A percentile compares a stretch with the other conserved stretches of the same genome.
phyloP scores from a whole-genome alignment of 2,329 filamentous ascomycete species.

The Achaetomium macrosporum region DNA sequence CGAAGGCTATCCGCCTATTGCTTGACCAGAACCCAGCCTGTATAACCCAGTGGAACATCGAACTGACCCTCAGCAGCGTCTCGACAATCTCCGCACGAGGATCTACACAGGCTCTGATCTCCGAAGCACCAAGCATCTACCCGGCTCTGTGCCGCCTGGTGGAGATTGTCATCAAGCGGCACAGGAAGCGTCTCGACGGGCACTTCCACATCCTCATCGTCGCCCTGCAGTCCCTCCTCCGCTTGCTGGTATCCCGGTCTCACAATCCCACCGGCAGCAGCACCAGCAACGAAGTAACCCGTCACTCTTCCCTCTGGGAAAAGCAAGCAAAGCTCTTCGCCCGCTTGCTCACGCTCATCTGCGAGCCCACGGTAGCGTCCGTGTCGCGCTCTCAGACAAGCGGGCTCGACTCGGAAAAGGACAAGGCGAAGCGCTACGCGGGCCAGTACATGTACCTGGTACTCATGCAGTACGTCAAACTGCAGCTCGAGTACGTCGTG shows the following conservation, averaged over 20 bases:
- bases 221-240: slow-evolving; percentile 51
- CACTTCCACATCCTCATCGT: slow-evolving; percentile 55
- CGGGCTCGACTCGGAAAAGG: slow-evolving; percentile 53
- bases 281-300: slow-evolving; percentile 15
- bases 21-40: slow-evolving; percentile 45
- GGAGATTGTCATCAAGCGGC: slow-evolving; percentile 52
- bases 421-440: slow-evolving; percentile 55
- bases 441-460: slow-evolving; percentile 58
- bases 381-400: slow-evolving; percentile 37
- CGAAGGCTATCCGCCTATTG: slow-evolving; percentile 39
- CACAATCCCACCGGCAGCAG: slow-evolving; percentile 12
- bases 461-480: slow-evolving; percentile 53
- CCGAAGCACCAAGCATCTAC: slow-evolving; percentile 36
- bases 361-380: slow-evolving; percentile 24
- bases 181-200: slow-evolving; percentile 55
- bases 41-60: slow-evolving; percentile 55
- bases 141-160: slow-evolving; percentile 47
- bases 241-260: slow-evolving; percentile 42
- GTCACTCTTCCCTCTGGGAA: slow-evolving; percentile 25
- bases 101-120: slow-evolving; percentile 22
- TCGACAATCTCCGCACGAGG: slow-evolving; percentile 30
- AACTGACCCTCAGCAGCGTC: slow-evolving; percentile 45
- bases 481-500: slow-evolving; percentile 54
- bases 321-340: slow-evolving; percentile 47
- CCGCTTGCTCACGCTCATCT: slow-evolving; percentile 51